Conservation (phyloP, 768 basidiomycete genomes). For the Kwoniella bestiolae region DNA sequence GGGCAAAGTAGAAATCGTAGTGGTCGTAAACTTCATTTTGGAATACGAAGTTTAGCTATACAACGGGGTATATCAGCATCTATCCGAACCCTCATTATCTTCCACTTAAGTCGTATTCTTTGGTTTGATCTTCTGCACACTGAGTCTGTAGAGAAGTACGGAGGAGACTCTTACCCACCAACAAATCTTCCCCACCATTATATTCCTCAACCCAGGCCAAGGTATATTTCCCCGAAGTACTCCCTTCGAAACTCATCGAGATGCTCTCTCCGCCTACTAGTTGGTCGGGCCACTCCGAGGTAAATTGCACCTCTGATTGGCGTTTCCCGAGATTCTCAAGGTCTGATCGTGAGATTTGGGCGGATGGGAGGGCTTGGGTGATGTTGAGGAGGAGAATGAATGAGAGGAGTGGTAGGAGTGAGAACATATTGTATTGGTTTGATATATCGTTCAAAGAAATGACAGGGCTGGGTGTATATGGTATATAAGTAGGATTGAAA, state of each 20-base stretch:
- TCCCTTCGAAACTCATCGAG: constrained; percentile 6
- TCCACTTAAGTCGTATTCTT: too few species aligned
- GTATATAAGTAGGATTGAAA: too few species aligned
- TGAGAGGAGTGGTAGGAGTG: background rate
- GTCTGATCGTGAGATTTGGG: background rate
- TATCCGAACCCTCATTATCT: too few species aligned
- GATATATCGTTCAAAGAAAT: too few species aligned
- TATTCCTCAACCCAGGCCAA: constrained; percentile 11
- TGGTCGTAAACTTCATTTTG: constrained; percentile 8
- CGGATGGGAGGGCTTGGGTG: background rate
- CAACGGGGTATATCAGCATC: too few species aligned
- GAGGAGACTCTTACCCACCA: background rate
- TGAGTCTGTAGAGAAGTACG: background rate
- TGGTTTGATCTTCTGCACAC: too few species aligned
- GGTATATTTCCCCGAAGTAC: constrained; percentile 12
- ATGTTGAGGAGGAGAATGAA: background rate
- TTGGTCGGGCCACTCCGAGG: background rate
- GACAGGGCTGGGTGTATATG: too few species aligned
- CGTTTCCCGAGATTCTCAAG: background rate
- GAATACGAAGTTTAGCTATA: constrained; percentile 8
- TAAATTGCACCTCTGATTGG: constrained; percentile 1
- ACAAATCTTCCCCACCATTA: constrained; percentile 8
- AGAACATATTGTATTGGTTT: background rate
- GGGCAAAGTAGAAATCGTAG: constrained; percentile 12
- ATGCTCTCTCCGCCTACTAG: constrained; percentile 8